These are phyloP conservation scores for Hypomyces rosellus DNA, from an alignment of 2,329 filamentous ascomycete genomes.

Conservation along the genomic window DNA sequence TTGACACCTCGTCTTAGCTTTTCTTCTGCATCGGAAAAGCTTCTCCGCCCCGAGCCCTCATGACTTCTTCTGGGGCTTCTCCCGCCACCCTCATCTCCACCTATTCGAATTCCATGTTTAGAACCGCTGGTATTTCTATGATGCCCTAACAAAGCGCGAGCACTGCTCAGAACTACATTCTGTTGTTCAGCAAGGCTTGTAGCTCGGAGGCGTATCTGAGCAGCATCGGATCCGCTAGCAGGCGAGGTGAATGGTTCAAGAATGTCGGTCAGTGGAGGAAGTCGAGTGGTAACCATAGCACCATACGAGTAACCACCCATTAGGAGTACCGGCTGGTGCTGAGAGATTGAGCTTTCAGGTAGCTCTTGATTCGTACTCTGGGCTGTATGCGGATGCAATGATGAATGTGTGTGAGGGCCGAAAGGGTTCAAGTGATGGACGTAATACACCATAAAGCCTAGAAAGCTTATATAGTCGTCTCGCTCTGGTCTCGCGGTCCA, in stretches of 20 bases:
- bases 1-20: slow-evolving; percentile 40
- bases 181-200: slow-evolving; percentile 60
- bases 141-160: slow-evolving; percentile 26
- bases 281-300: slow-evolving; percentile 67
- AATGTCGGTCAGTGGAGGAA: slow-evolving; percentile 58
- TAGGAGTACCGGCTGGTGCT: slow-evolving; percentile 38
- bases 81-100: slow-evolving; percentile 40
- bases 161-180: slow-evolving; percentile 38
- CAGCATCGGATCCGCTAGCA: slow-evolving; percentile 48
- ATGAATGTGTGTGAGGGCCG: slow-evolving; percentile 7
- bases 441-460: slow-evolving; percentile 75
- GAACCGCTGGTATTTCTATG: slow-evolving; percentile 19
- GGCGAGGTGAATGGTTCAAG: slow-evolving; percentile 52
- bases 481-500: slow-evolving; percentile 81
- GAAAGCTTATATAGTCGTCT: slow-evolving; percentile 74
- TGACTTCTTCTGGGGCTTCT: slow-evolving; percentile 32
- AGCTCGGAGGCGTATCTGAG: slow-evolving; percentile 66
- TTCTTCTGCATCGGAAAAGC: slow-evolving; percentile 43
- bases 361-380: neutral
- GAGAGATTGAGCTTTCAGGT: neutral
- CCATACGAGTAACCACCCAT: slow-evolving; percentile 88
- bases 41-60: slow-evolving; percentile 26
- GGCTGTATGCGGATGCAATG: slow-evolving; percentile 1
- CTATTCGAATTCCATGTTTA: slow-evolving; percentile 37
- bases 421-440: slow-evolving; percentile 51